Conservation (phyloP, 2,329 filamentous ascomycete species). For the Stagonosporopsis rhizophila region DNA sequence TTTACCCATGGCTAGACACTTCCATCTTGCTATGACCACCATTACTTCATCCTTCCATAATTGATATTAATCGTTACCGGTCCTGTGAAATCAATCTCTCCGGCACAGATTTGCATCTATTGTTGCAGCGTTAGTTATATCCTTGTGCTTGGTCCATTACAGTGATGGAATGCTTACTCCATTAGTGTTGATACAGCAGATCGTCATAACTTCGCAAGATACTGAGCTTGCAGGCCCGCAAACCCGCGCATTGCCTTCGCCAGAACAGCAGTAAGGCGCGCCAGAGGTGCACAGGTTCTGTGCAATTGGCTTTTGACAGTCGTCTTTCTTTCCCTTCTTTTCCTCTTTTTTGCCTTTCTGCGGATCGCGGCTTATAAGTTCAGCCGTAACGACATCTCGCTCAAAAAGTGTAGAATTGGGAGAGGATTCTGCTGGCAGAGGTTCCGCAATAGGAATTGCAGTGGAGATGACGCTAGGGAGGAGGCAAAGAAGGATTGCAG, state of each 20-base stretch:
- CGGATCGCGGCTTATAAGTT: neutral
- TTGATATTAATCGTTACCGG: slow-evolving; percentile 5
- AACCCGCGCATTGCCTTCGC: neutral
- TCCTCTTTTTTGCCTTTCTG: neutral
- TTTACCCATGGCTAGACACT: neutral
- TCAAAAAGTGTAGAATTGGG: neutral
- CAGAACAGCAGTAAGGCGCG: slow-evolving; percentile 1
- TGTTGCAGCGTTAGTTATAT: neutral
- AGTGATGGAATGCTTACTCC: neutral
- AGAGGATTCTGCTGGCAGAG: neutral
- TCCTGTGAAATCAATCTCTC: slow-evolving; percentile 4
- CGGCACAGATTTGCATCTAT: slow-evolving; percentile 1
- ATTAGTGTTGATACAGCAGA: slow-evolving; percentile 4
- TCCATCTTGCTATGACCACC: neutral
- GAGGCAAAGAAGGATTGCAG: neutral
- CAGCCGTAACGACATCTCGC: neutral
- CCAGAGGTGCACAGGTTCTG: slow-evolving; percentile 1
- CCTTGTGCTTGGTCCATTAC: neutral
- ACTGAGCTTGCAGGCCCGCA: neutral
- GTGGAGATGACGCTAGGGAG: neutral
- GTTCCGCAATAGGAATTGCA: neutral
- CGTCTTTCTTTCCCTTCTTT: neutral
- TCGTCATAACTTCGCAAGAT: neutral
- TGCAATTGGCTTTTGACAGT: slow-evolving; percentile 4
- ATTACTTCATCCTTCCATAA: neutral